Evolutionary conservation across 2,329 filamentous ascomycete genomes (phyloP).

Genomic region (Aspergillus sclerotialis): DNA sequence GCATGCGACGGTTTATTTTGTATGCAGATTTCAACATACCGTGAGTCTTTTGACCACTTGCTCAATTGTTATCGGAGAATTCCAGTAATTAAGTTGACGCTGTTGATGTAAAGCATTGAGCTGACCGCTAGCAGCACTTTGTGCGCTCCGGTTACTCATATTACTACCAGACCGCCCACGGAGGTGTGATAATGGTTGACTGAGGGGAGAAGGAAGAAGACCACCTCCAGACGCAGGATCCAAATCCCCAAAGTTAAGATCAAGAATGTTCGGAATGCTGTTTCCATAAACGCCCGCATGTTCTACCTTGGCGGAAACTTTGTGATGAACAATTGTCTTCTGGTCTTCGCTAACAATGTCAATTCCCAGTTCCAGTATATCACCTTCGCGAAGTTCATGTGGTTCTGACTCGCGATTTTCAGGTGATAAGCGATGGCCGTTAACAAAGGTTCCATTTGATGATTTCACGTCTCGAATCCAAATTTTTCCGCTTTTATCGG

Average conservation of each 20-base stretch:
- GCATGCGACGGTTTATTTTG: conserved; percentile 12
- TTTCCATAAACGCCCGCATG: conserved; percentile 74
- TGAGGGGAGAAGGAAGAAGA: conserved; percentile 62
- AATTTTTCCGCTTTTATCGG: conserved; percentile 75
- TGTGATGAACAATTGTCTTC: conserved; percentile 97
- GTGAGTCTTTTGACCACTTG: conserved; percentile 85
- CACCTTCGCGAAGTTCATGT: conserved; percentile 82
- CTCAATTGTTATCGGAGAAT: conserved; percentile 85
- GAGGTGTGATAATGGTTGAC: conserved; percentile 58
- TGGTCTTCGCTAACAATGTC: conserved; percentile 99
- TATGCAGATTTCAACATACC: conserved; percentile 40
- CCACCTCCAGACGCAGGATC: conserved; percentile 68
- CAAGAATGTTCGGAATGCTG: conserved; percentile 64
- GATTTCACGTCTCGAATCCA: conserved; percentile 98
- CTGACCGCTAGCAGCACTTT: conserved; percentile 51
- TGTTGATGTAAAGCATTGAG: conserved; percentile 60
- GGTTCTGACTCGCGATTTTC: conserved; percentile 97
- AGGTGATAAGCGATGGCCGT: conserved; percentile 78
- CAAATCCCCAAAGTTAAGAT: conserved; percentile 87
- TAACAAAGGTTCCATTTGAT: conserved; percentile 97
- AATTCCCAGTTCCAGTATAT: conserved; percentile 90
- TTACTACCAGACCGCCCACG: conserved; percentile 65
- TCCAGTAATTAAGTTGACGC: conserved; percentile 71
- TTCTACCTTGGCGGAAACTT: conserved; percentile 93
- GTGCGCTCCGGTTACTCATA: conserved; percentile 51